Evolutionary conservation across 129 eudicot genomes (phyloP).

Genomic region (Lactuca sativa): DNA sequence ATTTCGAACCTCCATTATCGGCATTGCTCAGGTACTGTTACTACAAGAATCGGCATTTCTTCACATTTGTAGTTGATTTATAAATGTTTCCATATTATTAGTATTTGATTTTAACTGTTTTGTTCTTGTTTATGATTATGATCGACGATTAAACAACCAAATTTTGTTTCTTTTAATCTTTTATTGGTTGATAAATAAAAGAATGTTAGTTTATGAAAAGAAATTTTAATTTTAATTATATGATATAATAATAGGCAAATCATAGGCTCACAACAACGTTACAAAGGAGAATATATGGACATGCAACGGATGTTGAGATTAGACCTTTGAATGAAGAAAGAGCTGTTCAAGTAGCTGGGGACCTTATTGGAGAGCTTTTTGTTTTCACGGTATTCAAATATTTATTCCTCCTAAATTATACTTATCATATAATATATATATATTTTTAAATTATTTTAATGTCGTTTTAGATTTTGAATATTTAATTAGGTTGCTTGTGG

Average conservation of each 20-base stretch:
- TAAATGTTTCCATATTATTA: background rate
- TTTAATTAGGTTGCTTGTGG: constrained; percentile 70
- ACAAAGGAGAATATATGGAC: constrained; percentile 87
- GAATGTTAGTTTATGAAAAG: too few species aligned
- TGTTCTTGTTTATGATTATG: background rate
- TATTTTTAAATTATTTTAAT: too few species aligned
- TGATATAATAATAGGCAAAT: constrained; percentile 54
- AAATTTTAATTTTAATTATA: background rate
- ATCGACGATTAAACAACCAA: background rate
- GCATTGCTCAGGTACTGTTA: constrained; percentile 72
- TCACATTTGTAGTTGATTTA: background rate
- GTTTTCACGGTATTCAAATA: constrained; percentile 70
- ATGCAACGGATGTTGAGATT: constrained; percentile 78
- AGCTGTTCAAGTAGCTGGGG: constrained; percentile 94
- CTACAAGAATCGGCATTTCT: background rate
- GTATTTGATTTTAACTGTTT: constrained; percentile 2
- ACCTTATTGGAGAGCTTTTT: constrained; percentile 85
- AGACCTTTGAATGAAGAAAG: constrained; percentile 93
- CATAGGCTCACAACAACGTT: constrained; percentile 77
- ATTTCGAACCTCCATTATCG: constrained; percentile 67
- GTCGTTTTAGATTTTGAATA: constrained; percentile 10
- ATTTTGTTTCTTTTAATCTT: too few species aligned
- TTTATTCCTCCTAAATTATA: background rate
- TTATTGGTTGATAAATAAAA: too few species aligned
- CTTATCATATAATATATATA: background rate